Conservation (phyloP, 202 grass and related monocot genomes). For the Miscanthus sacchariflorus region DNA sequence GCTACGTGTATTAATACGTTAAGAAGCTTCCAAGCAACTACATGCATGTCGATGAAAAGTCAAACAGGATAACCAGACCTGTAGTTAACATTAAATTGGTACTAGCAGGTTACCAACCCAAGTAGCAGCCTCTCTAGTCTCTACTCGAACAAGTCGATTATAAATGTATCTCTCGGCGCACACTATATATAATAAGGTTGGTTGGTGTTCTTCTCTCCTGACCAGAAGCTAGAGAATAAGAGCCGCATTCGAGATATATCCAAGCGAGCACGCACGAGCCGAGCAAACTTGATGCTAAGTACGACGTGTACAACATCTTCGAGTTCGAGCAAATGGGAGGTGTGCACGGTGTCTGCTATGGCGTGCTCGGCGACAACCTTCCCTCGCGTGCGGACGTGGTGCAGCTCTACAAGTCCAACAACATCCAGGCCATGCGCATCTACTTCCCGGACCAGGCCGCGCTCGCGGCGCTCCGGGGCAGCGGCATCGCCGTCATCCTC, state of each 20-base stretch:
- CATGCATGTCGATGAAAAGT: background rate
- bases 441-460: constrained; percentile 51
- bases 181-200: constrained; percentile 8
- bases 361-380: constrained; percentile 53
- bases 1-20: background rate
- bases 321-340: background rate
- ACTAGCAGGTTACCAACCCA: background rate
- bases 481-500: constrained; percentile 50
- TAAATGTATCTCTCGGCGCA: background rate
- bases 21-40: background rate
- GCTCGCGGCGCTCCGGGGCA: constrained; percentile 58
- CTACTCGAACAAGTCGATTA: background rate
- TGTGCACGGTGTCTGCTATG: constrained; percentile 58
- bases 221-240: background rate
- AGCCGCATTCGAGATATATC: background rate
- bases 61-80: background rate
- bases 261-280: background rate
- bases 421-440: constrained; percentile 64
- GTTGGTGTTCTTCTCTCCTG: background rate
- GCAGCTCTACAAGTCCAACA: constrained; percentile 60
- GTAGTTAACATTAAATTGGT: background rate
- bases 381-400: constrained; percentile 53
- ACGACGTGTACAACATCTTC: background rate
- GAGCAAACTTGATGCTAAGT: background rate
- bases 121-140: background rate